A percentile compares a stretch with the other conserved stretches of the same genome.
Evolutionary conservation across 441 rosid species (phyloP).

Genomic region (Pelargonium exstipulatum): DNA sequence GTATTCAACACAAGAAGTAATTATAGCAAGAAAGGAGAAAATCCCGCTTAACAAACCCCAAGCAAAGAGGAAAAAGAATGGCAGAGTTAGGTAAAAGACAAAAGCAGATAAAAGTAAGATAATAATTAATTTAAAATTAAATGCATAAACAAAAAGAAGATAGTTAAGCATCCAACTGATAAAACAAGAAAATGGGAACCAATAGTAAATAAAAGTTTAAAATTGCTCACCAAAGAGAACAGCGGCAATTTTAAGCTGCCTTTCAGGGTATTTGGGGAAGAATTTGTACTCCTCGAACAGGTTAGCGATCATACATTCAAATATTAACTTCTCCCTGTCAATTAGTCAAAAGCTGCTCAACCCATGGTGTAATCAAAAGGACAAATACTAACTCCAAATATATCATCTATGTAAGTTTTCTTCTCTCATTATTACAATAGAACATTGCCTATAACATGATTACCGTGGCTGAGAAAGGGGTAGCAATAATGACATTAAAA

Average conservation of each 20-base stretch:
- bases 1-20: background rate
- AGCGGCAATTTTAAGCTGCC: constrained; percentile 90
- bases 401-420: background rate
- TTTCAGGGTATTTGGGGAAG: constrained; percentile 95
- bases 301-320: constrained; percentile 94
- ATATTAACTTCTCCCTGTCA: constrained; percentile 85
- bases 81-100: background rate
- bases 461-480: background rate
- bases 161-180: background rate
- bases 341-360: constrained; percentile 6
- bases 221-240: constrained; percentile 76
- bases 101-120: background rate
- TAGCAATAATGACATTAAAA: background rate
- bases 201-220: background rate
- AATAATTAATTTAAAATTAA: background rate
- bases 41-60: background rate
- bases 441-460: background rate
- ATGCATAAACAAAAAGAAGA: background rate
- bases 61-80: background rate
- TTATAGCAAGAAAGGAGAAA: background rate
- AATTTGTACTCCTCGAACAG: constrained; percentile 93
- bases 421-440: background rate
- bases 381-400: background rate
- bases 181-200: background rate
- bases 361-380: background rate